Base-by-base conservation (phyloP, 2,329 filamentous ascomycete genomes). In the Gliomastix tumulicola region DNA sequence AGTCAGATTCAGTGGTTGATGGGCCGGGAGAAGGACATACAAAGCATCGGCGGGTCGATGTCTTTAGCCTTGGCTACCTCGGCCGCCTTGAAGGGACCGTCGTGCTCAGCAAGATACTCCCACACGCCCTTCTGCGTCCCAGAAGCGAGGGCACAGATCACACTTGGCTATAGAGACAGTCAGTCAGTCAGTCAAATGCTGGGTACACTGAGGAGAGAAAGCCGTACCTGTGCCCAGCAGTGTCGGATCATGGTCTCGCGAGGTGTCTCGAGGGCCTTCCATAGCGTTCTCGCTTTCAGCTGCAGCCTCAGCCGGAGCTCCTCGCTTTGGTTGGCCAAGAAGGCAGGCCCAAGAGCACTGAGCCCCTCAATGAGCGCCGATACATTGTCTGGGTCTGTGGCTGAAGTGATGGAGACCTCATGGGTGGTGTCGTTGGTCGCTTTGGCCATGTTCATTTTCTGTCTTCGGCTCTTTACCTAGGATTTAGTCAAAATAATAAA, bases 241-340 rank as follows among this genome's bases (percentile, higher is more conserved):
- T 69, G 64, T 37, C 62, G 55, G 36, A 69, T 56, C 55, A 70
- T 68, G 0, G 65, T 64, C 49, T 72, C 68, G 7, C 66, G 55
- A 0, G 68, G 68, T 1, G 63, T 69, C 44, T 71, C 66, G 0
- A 66, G 49, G 0, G 62, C 55, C 20, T 53, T 49, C 21, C 56
- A 45, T 2, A 54, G 38, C 1, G 46, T 41, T n/a, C 57, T 53
- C 2, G 62, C 60, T 38, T 58, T 54, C 2, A 50, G 42, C 12
- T 58, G 44, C 3, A 66, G 46, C n/a, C 49, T 45, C 5, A 55
- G 44, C 2, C 59, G 53, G 3, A 44, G 43, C 28, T 43, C 34
- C 1, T 48, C 37, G 20, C 32, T 31, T 16, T 27, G 30, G 12
- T 38, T 38, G 25, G 25, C 25, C 13, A 16, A 16, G 21, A 34